phyloP scores from a whole-genome alignment of 495 filamentous ascomycete genomes.

The Penicillium canariense region DNA sequence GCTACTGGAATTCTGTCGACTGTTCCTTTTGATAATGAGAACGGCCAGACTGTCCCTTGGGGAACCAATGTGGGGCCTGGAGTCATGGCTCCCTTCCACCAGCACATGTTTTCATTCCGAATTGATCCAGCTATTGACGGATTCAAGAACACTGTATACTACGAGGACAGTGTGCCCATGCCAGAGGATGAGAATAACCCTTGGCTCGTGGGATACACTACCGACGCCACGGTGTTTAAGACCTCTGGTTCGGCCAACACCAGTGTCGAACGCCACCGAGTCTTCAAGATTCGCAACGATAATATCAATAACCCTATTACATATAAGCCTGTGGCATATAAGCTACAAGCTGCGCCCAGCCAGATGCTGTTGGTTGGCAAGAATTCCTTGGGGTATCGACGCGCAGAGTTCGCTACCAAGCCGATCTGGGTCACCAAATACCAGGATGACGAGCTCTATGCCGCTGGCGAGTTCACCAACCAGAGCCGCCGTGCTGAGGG shows the following conservation, averaged over 20 bases:
- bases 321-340: conserved; percentile 74
- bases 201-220: conserved; percentile 71
- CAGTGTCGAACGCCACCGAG: conserved; percentile 60
- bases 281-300: conserved; percentile 80
- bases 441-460: conserved; percentile 75
- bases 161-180: conserved; percentile 71
- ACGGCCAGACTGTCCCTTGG: conserved; percentile 57
- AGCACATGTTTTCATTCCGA: conserved; percentile 89
- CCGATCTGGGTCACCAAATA: conserved; percentile 83
- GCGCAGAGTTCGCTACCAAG: conserved; percentile 80
- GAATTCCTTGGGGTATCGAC: conserved; percentile 64
- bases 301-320: conserved; percentile 67
- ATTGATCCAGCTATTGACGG: conserved; percentile 83
- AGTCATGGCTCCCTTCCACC: conserved; percentile 74
- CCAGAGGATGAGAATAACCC: conserved; percentile 72
- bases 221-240: conserved; percentile 57
- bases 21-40: conserved; percentile 63
- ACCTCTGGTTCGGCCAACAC: conserved; percentile 63
- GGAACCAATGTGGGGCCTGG: conserved; percentile 87
- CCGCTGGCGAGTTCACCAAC: conserved; percentile 85
- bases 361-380: conserved; percentile 75
- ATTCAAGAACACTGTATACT: conserved; percentile 63
- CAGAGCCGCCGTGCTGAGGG: conserved; percentile 63
- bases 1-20: conserved; percentile 88
- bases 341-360: conserved; percentile 67